phyloP scores from a whole-genome alignment of 768 basidiomycete genomes.

The Podaxis sp. region DNA sequence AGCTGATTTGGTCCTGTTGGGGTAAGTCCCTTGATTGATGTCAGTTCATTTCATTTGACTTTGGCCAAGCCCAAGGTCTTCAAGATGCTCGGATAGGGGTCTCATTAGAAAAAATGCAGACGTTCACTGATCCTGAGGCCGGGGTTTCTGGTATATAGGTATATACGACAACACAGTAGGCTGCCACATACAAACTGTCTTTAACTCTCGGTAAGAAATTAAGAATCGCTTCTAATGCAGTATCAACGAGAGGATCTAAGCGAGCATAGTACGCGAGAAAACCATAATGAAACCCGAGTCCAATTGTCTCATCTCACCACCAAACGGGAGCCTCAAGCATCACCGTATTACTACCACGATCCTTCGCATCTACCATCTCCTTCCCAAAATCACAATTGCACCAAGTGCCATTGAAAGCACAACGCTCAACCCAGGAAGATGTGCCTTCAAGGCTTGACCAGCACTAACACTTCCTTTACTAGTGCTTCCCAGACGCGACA shows the following conservation, averaged over 20 bases:
- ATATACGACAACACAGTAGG: neutral
- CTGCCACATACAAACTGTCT: neutral
- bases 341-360: neutral
- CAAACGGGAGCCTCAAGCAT: neutral
- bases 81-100: neutral
- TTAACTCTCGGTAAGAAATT: neutral
- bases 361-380: neutral
- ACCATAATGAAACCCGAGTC: neutral
- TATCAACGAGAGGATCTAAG: neutral
- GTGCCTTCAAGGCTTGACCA: slow-evolving; percentile 1
- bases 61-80: neutral
- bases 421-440: neutral
- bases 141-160: neutral
- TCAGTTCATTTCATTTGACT: neutral
- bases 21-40: neutral
- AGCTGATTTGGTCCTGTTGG: neutral
- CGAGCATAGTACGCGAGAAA: neutral
- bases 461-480: slow-evolving; percentile 28
- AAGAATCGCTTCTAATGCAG: neutral
- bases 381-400: neutral
- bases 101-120: neutral
- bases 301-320: neutral
- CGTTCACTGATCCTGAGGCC: no score
- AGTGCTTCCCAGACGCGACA: slow-evolving; percentile 31
- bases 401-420: neutral